Evolutionary conservation across 768 basidiomycete genomes (phyloP).

Genomic region (Tricholomella constricta): DNA sequence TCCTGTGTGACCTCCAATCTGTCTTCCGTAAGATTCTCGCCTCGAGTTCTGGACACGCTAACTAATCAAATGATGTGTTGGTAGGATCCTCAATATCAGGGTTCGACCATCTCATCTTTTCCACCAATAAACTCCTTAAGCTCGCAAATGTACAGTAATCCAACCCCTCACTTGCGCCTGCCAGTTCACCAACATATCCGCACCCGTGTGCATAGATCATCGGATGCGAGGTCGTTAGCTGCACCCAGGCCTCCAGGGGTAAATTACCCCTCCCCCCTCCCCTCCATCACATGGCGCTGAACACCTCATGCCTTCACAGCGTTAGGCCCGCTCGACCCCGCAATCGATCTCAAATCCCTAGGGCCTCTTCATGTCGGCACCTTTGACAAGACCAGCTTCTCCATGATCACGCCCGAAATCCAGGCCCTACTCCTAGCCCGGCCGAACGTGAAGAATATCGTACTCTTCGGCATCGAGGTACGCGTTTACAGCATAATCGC

Average conservation of each 20-base stretch:
- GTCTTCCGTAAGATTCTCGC: conserved; percentile 18
- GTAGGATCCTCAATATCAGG: conserved; percentile 16
- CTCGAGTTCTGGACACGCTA: not conserved
- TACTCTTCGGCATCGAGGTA: conserved; percentile 90
- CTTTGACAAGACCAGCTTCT: conserved; percentile 80
- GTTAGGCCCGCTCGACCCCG: conserved; percentile 68
- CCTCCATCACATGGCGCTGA: not conserved
- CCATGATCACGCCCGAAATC: conserved; percentile 80
- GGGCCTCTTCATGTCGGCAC: conserved; percentile 60
- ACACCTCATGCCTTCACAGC: conserved; percentile 36
- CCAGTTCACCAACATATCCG: not conserved
- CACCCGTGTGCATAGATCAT: conserved; percentile 11
- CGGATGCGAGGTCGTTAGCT: conserved; percentile 22
- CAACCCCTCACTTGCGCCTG: not conserved
- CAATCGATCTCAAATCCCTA: conserved; percentile 56
- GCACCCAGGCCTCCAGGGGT: conserved; percentile 21
- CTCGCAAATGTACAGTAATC: conserved; percentile 19
- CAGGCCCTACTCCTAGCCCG: conserved; percentile 47
- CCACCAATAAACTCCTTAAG: conserved; percentile 21
- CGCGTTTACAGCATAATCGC: conserved; percentile 18
- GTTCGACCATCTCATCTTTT: conserved; percentile 23
- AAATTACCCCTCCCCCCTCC: not conserved
- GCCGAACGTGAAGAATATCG: conserved; percentile 55
- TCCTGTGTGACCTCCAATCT: conserved; percentile 21
- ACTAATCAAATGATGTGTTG: not conserved